Evolutionary conservation across 352 stramenopile genomes (phyloP).

Genomic region (Globisporangium irregulare): DNA sequence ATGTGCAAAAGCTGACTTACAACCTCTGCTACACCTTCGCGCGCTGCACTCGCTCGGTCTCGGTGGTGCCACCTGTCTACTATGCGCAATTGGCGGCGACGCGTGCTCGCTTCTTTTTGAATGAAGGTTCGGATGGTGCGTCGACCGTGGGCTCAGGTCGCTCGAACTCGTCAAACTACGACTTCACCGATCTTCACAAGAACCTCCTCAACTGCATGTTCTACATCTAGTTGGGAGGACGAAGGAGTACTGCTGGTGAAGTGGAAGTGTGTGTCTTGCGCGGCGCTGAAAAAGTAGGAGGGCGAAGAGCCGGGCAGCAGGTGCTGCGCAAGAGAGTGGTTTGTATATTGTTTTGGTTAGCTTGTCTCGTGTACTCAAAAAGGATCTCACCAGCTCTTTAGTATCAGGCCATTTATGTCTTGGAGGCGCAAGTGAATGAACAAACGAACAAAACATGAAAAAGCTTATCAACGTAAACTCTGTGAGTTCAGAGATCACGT

Average conservation of each 20-base stretch:
- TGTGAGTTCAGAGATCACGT: neutral
- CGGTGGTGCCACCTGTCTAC: neutral
- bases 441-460: neutral
- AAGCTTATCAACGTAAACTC: neutral
- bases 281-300: neutral
- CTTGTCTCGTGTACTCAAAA: neutral
- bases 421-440: neutral
- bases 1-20: neutral
- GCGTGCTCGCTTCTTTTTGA: constrained; percentile 1
- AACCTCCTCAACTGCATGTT: constrained; percentile 1
- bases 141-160: neutral
- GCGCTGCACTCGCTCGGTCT: neutral
- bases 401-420: neutral
- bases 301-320: neutral
- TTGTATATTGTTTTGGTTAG: neutral
- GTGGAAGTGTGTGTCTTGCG: neutral
- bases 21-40: constrained; percentile 1
- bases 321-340: neutral
- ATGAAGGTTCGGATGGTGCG: neutral
- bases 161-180: neutral
- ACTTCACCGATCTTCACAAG: neutral
- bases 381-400: neutral
- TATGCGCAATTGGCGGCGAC: neutral
- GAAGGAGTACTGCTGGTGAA: neutral
- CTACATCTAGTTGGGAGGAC: neutral